Evolutionary conservation across 495 filamentous ascomycete genomes (phyloP).

Genomic region (Hyaloscypha variabilis): DNA sequence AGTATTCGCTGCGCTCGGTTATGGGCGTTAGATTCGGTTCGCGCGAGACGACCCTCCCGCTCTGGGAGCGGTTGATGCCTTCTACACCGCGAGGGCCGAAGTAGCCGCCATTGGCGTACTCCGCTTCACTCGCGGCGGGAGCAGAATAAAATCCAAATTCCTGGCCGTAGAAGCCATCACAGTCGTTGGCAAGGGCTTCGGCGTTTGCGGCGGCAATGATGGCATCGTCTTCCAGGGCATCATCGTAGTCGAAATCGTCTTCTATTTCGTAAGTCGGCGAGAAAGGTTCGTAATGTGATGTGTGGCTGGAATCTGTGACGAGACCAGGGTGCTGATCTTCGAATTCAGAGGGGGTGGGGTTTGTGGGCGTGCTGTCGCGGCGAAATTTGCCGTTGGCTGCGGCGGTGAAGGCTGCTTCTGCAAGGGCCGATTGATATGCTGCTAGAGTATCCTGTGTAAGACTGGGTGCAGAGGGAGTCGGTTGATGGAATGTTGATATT

Average conservation of each 20-base stretch:
- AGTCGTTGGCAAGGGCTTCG: constrained; percentile 87
- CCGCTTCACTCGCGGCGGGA: constrained; percentile 41
- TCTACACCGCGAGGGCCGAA: constrained; percentile 73
- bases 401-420: constrained; percentile 73
- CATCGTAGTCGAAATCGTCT: constrained; percentile 56
- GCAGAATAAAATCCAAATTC: constrained; percentile 98
- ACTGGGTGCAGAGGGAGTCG: neutral
- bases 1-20: constrained; percentile 94
- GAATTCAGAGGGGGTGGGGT: constrained; percentile 31
- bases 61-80: constrained; percentile 65
- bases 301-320: constrained; percentile 38
- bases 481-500: neutral
- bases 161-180: constrained; percentile 91
- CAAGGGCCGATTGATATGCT: constrained; percentile 80
- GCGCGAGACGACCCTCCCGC: constrained; percentile 69
- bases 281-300: constrained; percentile 38
- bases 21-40: constrained; percentile 96
- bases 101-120: constrained; percentile 84
- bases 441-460: constrained; percentile 60
- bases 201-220: constrained; percentile 97
- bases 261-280: constrained; percentile 36
- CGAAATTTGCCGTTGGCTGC: constrained; percentile 70
- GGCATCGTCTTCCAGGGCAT: constrained; percentile 75
- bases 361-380: constrained; percentile 48
- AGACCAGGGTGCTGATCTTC: constrained; percentile 36